These are phyloP conservation scores for Alternaria sp. DNA, from an alignment of 2,329 filamentous ascomycete genomes.

Conservation along the genomic window DNA sequence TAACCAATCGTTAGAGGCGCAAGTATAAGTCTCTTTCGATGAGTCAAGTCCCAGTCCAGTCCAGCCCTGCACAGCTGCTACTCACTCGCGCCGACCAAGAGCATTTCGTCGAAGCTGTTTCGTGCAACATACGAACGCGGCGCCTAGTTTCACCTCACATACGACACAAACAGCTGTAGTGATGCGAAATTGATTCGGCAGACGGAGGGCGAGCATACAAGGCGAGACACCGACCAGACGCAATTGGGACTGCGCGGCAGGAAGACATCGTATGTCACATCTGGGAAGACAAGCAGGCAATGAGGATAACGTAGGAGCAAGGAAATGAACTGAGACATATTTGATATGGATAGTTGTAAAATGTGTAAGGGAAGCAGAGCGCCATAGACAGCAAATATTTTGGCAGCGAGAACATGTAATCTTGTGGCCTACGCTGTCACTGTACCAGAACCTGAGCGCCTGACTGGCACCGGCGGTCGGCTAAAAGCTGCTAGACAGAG, in stretches of 20 bases:
- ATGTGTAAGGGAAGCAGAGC: too few relatives aligned
- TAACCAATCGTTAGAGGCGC: fast-evolving
- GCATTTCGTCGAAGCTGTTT: not conserved
- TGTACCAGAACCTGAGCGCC: not conserved
- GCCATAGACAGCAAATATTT: not conserved
- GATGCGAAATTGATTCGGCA: not conserved
- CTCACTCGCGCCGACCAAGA: not conserved
- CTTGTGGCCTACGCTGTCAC: not conserved
- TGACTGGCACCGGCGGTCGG: too few relatives aligned
- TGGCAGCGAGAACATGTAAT: not conserved
- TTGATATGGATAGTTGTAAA: not conserved
- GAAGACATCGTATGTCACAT: not conserved
- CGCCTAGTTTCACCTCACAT: not conserved
- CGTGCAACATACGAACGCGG: not conserved
- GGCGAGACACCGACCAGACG: not conserved
- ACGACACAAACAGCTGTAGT: not conserved
- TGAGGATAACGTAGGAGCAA: not conserved
- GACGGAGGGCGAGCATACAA: not conserved
- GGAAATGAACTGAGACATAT: not conserved
- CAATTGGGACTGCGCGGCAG: not conserved
- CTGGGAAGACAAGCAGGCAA: not conserved
- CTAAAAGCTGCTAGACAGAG: not conserved
- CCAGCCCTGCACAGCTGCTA: too few relatives aligned
- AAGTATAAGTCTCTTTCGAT: not conserved
- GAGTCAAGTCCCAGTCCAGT: too few relatives aligned